These are phyloP conservation scores for Helicocarpus griseus DNA, from an alignment of 2,329 filamentous ascomycete species.

Conservation along the genomic window DNA sequence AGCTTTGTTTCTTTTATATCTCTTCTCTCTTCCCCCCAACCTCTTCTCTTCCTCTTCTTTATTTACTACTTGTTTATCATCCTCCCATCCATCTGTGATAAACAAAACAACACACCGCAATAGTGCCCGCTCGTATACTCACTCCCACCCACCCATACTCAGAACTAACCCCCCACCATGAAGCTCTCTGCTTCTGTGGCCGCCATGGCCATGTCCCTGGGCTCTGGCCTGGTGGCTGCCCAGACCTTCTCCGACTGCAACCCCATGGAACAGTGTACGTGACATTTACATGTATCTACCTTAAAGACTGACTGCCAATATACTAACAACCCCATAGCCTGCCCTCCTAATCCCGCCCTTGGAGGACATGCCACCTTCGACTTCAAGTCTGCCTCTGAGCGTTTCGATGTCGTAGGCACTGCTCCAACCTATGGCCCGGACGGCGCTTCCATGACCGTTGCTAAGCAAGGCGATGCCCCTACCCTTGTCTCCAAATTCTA, in stretches of 20 bases:
- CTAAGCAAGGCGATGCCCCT: constrained; percentile 69
- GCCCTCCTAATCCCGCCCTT: constrained; percentile 68
- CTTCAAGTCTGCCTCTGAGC: constrained; percentile 69
- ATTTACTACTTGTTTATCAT: no score
- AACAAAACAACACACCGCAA: not conserved
- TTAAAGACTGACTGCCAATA: not conserved
- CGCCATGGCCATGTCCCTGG: constrained; percentile 16
- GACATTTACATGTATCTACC: not conserved
- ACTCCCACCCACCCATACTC: not conserved
- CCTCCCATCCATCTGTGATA: not conserved
- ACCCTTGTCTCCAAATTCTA: constrained; percentile 87
- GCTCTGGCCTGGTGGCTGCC: constrained; percentile 18
- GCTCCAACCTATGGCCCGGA: constrained; percentile 63
- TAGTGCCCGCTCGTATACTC: not conserved
- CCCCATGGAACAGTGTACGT: constrained; percentile 30
- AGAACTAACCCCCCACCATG: constrained; percentile 19
- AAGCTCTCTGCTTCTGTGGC: constrained; percentile 19
- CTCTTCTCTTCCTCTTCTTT: constrained; percentile 4
- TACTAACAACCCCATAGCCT: constrained; percentile 39
- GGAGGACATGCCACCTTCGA: constrained; percentile 76
- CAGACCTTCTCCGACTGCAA: constrained; percentile 39
- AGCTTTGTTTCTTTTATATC: constrained; percentile 4
- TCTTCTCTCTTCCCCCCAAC: constrained; percentile 8
- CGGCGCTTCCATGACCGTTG: constrained; percentile 73
- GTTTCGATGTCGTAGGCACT: constrained; percentile 62